These are phyloP conservation scores for Pestalotiopsis sp. DNA, from an alignment of 2,329 filamentous ascomycete genomes.

Conservation along the genomic window DNA sequence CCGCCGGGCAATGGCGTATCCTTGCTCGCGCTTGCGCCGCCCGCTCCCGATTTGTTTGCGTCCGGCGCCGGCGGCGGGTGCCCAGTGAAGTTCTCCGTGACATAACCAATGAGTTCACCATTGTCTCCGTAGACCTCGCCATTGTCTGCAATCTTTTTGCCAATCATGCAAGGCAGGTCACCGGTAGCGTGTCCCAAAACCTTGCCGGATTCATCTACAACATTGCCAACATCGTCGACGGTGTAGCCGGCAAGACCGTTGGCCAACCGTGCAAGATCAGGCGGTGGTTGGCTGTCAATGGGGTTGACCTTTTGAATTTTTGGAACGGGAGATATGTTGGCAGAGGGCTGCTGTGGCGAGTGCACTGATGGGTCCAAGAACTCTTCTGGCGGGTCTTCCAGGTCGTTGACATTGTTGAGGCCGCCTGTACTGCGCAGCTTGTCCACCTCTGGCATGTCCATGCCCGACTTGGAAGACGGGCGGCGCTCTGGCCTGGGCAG, in stretches of 20 bases:
- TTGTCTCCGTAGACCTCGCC: conserved; percentile 48
- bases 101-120: conserved; percentile 44
- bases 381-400: conserved; percentile 32
- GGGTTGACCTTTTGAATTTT: conserved; percentile 43
- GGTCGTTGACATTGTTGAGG: conserved; percentile 18
- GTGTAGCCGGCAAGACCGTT: conserved; percentile 45
- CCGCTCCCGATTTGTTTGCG: background rate
- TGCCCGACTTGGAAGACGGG: conserved; percentile 8
- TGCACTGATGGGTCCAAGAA: conserved; percentile 31
- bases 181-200: conserved; percentile 54
- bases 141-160: conserved; percentile 42
- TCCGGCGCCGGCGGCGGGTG: conserved; percentile 17
- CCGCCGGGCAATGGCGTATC: conserved; percentile 27
- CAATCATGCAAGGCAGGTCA: conserved; percentile 56
- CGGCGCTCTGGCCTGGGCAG: conserved; percentile 23
- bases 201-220: conserved; percentile 48
- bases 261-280: conserved; percentile 34
- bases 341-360: conserved; percentile 27
- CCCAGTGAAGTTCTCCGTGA: conserved; percentile 39
- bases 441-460: conserved; percentile 24
- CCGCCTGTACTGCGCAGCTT: conserved; percentile 22
- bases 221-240: conserved; percentile 56
- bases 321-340: conserved; percentile 41
- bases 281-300: conserved; percentile 32
- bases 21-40: background rate